Conservation (phyloP, 306 rosid species). For the Castanospermum australe region DNA sequence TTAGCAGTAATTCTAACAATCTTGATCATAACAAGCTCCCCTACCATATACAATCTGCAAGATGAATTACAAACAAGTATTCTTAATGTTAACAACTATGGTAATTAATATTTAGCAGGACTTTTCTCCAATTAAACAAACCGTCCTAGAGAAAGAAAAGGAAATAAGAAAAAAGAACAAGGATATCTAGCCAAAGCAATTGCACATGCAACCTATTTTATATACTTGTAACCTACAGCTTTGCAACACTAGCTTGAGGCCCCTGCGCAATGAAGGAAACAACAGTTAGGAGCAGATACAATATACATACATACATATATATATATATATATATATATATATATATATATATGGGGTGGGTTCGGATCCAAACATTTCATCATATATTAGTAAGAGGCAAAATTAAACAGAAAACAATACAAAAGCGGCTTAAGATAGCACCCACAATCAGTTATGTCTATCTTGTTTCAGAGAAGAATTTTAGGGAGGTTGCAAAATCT, state of each 20-base stretch:
- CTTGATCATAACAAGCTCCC: background rate
- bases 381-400: background rate
- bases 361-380: background rate
- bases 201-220: background rate
- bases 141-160: background rate
- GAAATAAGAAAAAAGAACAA: background rate
- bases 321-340: no score
- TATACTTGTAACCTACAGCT: constrained; percentile 2
- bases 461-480: background rate
- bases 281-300: constrained; percentile 9
- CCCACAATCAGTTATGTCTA: background rate
- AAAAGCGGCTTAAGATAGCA: background rate
- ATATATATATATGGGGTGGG: no score
- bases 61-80: constrained; percentile 23
- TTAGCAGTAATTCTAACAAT: background rate
- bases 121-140: no score
- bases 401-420: background rate
- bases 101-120: background rate
- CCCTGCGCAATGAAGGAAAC: constrained; percentile 46
- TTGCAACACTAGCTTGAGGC: constrained; percentile 39
- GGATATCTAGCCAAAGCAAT: constrained; percentile 8
- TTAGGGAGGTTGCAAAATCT: background rate
- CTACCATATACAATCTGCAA: constrained; percentile 19
- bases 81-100: background rate
- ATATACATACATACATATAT: no score